A percentile compares a stretch with the other conserved stretches of the same genome.
These are phyloP conservation scores for Geotrichum carabidarum DNA, from an alignment of 1,139 yeast species.

Conservation along the genomic window DNA sequence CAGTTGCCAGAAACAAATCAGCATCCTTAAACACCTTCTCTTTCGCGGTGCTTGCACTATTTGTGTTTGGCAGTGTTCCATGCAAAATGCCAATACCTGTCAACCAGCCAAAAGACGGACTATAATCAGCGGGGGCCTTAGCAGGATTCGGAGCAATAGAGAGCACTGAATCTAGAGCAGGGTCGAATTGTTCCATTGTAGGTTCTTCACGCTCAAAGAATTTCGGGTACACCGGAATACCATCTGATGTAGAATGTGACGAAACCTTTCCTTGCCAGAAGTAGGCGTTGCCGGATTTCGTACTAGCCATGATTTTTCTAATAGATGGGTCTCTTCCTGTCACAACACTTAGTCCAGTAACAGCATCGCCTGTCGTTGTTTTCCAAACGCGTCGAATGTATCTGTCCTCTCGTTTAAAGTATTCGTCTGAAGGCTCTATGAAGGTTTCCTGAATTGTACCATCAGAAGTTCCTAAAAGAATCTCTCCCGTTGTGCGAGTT, in stretches of 20 bases:
- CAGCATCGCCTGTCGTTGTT: slow-evolving; percentile 30
- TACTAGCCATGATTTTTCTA: slow-evolving; percentile 35
- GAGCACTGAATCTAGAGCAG: slow-evolving; percentile 15
- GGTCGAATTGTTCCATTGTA: slow-evolving; percentile 29
- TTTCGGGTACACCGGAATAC: slow-evolving; percentile 31
- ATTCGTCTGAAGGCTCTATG: slow-evolving; percentile 45
- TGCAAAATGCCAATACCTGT: slow-evolving; percentile 41
- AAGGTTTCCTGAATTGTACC: slow-evolving; percentile 46
- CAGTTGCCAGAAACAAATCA: slow-evolving; percentile 39
- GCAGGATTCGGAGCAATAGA: slow-evolving; percentile 24
- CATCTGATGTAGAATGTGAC: slow-evolving; percentile 26
- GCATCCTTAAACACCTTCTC: slow-evolving; percentile 32
- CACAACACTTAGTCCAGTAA: slow-evolving; percentile 38
- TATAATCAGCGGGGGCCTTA: slow-evolving; percentile 21
- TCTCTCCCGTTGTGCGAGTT: slow-evolving; percentile 42
- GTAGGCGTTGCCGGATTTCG: slow-evolving; percentile 39
- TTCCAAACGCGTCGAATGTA: slow-evolving; percentile 42
- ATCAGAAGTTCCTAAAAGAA: slow-evolving; percentile 46
- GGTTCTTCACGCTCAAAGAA: slow-evolving; percentile 32
- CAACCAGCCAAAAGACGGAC: slow-evolving; percentile 43
- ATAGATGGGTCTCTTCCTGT: slow-evolving; percentile 23
- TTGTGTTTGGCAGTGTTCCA: slow-evolving; percentile 19
- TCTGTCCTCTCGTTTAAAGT: slow-evolving; percentile 42
- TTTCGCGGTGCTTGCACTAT: slow-evolving; percentile 21
- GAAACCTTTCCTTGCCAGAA: slow-evolving; percentile 39